Base-by-base conservation (phyloP, 306 rosid genomes). In the Elaeagnus macrophylla region DNA sequence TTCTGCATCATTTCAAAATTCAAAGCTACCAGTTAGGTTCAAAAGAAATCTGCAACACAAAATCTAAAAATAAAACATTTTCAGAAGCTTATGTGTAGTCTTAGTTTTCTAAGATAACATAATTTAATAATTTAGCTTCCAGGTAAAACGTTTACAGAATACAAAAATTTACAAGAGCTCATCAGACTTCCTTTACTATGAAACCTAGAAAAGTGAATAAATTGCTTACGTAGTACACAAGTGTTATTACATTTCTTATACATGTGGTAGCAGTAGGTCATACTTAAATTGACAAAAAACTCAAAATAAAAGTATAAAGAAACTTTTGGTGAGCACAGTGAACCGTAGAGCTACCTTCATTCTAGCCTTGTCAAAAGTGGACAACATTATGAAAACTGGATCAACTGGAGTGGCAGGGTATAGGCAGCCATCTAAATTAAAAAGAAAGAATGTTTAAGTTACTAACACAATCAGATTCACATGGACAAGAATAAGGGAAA, bases 361-460 rank as follows among this genome's bases (percentile, higher is more conserved):
- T 77, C 96, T 84, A 68, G 96, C 96, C 71, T 91, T 87, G 57
- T 74, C 85, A 53, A 86, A 86, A 57, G 82, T 66, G 36, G 97
- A 95, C 67, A 91, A 62, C 73, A 86, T 57, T 41, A 91, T 62
- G 73, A 91, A 91, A 70, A 91, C 89, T 44, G 95, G 96, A 75
- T 91, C 97, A 58, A 91, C 58, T 52, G 85, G 85, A 49, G 96
- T 91, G 60, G 89, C 79, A 49, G 82, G 64, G 69, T 84, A 82
- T 57, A 91, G 59, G 44, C 94, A 67, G 49, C 95, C 97, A 80
- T 84, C 97, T 86, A 75, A 45, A 64, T 7, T 46, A 39, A 52
- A 55, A 14, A 43, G 5, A 37, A 55, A 41, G 17, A 42, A n/a
- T n/a, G n/a, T n/a, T 37, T 10, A 61, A 7, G 12, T 48, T 35